A percentile compares a stretch with the other conserved stretches of the same genome.
phyloP scores from a whole-genome alignment of 148 eudicot genomes.

The Hydrangea macrophylla region DNA sequence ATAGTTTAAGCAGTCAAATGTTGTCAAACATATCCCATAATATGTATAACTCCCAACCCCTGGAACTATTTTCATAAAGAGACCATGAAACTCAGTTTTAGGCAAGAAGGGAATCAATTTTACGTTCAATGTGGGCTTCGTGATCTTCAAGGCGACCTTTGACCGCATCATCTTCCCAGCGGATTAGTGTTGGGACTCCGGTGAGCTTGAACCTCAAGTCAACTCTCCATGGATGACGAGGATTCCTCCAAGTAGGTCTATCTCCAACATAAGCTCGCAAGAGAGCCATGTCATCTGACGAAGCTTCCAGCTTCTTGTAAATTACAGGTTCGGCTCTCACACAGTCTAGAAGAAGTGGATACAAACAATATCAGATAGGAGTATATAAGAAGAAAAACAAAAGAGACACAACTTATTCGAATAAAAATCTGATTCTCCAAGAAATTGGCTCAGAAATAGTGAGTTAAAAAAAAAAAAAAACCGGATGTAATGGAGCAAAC shows the following conservation, averaged over 20 bases:
- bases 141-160: slow-evolving; percentile 84
- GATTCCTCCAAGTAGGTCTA: slow-evolving; percentile 88
- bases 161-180: slow-evolving; percentile 62
- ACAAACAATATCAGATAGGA: neutral
- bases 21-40: neutral
- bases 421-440: neutral
- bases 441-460: neutral
- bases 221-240: slow-evolving; percentile 68
- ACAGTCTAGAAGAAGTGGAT: slow-evolving; percentile 51
- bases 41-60: neutral
- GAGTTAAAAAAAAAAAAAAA: too few relatives aligned
- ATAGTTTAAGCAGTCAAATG: neutral
- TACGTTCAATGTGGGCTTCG: slow-evolving; percentile 69
- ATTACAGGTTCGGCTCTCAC: slow-evolving; percentile 96
- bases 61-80: neutral
- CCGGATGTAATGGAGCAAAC: too few relatives aligned
- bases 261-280: slow-evolving; percentile 88
- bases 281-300: slow-evolving; percentile 48
- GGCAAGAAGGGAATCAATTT: slow-evolving; percentile 55
- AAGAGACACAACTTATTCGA: neutral
- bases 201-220: slow-evolving; percentile 67
- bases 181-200: slow-evolving; percentile 81
- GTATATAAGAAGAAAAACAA: neutral
- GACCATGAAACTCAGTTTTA: slow-evolving; percentile 9
- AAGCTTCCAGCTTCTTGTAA: slow-evolving; percentile 66